Conservation (phyloP, 2,329 filamentous ascomycete genomes). For the Biscogniauxia sp. region DNA sequence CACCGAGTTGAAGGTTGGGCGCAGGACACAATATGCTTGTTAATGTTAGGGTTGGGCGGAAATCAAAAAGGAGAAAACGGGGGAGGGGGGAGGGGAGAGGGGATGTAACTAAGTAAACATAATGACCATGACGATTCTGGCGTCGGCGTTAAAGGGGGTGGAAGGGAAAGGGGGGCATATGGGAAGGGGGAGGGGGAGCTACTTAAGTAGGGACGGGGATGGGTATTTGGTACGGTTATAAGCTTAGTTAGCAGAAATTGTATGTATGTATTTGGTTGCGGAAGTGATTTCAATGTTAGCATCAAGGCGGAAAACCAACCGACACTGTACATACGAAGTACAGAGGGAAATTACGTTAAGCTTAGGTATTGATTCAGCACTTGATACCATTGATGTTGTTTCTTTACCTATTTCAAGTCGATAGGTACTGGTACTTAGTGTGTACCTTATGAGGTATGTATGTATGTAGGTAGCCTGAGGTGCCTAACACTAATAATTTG, state of each 20-base stretch:
- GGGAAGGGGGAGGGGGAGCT: no score
- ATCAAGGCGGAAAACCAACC: background rate
- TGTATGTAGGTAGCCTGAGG: no score
- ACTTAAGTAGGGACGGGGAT: background rate
- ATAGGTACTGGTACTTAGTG: no score
- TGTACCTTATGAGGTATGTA: no score
- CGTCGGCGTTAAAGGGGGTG: no score
- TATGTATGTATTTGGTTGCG: background rate
- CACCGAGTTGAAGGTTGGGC: background rate
- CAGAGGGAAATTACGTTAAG: background rate
- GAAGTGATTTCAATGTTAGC: background rate
- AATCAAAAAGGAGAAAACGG: no score
- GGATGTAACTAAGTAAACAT: background rate
- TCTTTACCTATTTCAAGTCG: no score
- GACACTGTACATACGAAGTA: background rate
- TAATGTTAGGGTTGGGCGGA: background rate
- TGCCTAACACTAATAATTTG: no score
- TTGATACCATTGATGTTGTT: background rate
- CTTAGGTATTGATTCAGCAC: background rate
- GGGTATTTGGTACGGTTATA: background rate
- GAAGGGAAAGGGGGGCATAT: no score
- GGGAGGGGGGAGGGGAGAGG: background rate
- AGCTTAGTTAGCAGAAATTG: background rate
- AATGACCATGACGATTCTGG: background rate
- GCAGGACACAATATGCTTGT: conserved; percentile 3